Evolutionary conservation across 768 basidiomycete genomes (phyloP), one percentile per base, ranked within the genome.

Genomic region (Imleria badia): DNA sequence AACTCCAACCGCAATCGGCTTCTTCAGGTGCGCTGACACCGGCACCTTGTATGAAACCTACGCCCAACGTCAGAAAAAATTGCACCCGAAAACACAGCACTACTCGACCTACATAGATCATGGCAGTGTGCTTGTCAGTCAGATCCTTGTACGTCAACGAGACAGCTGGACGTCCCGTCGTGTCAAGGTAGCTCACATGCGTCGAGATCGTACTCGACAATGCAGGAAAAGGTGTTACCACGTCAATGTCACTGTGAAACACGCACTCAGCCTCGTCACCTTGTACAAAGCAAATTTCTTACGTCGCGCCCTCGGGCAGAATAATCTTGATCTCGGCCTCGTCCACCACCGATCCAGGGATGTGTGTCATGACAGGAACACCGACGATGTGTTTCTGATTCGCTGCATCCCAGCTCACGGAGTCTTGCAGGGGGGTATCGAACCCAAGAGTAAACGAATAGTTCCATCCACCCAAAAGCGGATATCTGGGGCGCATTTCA

Each of bases 401-500:
- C 43, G 74, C 73, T 48, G 73, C 77, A 61, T 91, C 84, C 62
- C 82, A 89, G 54, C 78, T 80, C 15, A 81, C 83, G 11, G 83
- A 85, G 67, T 92, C 83, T n/a, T 73, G 81, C 44, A 94, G 79
- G 29, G 87, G 88, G n/a, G 90, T 80, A 62, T 98, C 94, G 81
- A 90, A 99, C 3, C 97, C 97, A 4, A 98, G 78, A 6, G 92
- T 94, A 75, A 95, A 98, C 40, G 78, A 85, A 71, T 96, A 98
- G 66, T 97, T 98, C 97, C 97, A 99, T 40, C 96, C 94, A 30
- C 97, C 97, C 62, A 98, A 70, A 42, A 99, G 65, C 31, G 97
- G 97, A 71, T 94, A 99, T 42, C 97, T 82, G 1, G 97, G 96
- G 38, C 79, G 80, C 45, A 98, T 69, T 64, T 98, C 94, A 23